phyloP scores from a whole-genome alignment of 1,284 basidiomycete genomes.

The Mrakiaceae sp. region DNA sequence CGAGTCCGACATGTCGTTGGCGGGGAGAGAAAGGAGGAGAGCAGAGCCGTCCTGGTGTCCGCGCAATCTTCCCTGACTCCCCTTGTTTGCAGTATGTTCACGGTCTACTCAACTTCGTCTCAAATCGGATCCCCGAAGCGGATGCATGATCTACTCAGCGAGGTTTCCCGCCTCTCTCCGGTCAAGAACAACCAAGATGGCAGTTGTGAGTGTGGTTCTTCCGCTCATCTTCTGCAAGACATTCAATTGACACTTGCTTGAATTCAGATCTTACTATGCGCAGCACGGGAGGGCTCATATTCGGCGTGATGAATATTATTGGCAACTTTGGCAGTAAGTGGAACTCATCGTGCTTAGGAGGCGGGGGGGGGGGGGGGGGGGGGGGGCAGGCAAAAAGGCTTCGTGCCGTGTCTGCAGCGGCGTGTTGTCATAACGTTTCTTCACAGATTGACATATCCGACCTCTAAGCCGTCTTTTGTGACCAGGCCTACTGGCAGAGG shows the following conservation, averaged over 20 bases:
- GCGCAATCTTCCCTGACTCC: neutral
- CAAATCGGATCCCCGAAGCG: slow-evolving; percentile 39
- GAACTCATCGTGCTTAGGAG: too few relatives aligned
- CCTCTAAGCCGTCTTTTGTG: slow-evolving; percentile 48
- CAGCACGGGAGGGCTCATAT: slow-evolving; percentile 68
- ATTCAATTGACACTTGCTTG: slow-evolving; percentile 49
- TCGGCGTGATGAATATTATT: slow-evolving; percentile 40
- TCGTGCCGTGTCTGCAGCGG: too few relatives aligned
- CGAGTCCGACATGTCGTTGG: too few relatives aligned
- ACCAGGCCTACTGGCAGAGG: slow-evolving; percentile 55
- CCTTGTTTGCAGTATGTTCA: slow-evolving; percentile 45
- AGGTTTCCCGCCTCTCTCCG: neutral
- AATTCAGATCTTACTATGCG: slow-evolving; percentile 66
- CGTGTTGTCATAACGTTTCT: too few relatives aligned
- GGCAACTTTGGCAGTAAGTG: slow-evolving; percentile 56
- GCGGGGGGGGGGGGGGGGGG: too few relatives aligned
- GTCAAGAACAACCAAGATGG: slow-evolving; percentile 35
- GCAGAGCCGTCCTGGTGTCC: too few relatives aligned
- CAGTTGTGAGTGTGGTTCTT: slow-evolving; percentile 37
- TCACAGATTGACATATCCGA: too few relatives aligned
- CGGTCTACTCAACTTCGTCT: slow-evolving; percentile 56
- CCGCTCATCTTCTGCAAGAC: slow-evolving; percentile 33
- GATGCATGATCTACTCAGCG: neutral
- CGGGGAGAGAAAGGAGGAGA: too few relatives aligned
- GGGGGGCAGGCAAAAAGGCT: too few relatives aligned